A percentile compares a stretch with the other conserved stretches of the same genome.
These are phyloP conservation scores for Ploettnerulaceae sp. DNA, from an alignment of 2,329 filamentous ascomycete species.

Conservation along the genomic window DNA sequence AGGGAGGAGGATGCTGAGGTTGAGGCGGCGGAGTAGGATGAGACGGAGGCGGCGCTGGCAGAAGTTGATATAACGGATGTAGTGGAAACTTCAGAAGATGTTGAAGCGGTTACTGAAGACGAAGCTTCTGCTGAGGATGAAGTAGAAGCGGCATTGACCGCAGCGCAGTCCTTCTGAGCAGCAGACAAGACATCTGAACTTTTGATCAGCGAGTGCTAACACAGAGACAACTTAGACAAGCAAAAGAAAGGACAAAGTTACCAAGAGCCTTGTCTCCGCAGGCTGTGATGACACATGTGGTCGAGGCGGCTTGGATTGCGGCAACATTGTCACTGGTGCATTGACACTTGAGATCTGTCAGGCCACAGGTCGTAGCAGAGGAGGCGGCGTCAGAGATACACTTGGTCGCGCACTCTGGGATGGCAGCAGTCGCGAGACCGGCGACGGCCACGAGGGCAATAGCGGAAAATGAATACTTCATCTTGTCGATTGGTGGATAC, in stretches of 20 bases:
- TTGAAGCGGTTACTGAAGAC: no score
- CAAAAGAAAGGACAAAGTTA: constrained; percentile 6
- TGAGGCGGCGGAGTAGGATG: not conserved
- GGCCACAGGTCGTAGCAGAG: constrained; percentile 19
- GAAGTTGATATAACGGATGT: not conserved
- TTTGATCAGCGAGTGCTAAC: not conserved
- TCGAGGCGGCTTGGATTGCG: constrained; percentile 22
- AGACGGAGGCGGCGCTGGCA: not conserved
- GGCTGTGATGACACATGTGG: constrained; percentile 20
- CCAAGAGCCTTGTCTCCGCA: constrained; percentile 20
- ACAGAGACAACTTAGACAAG: not conserved
- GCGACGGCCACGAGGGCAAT: constrained; percentile 18
- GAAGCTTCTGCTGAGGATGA: no score
- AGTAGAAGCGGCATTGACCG: not conserved
- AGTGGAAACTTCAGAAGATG: no score
- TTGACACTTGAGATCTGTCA: constrained; percentile 22
- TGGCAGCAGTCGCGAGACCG: constrained; percentile 13
- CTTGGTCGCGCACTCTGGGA: constrained; percentile 23
- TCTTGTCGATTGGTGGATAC: constrained; percentile 12
- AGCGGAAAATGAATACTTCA: constrained; percentile 23
- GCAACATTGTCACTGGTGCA: constrained; percentile 18
- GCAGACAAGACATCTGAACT: constrained; percentile 13
- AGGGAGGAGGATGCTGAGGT: no score
- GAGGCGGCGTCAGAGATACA: constrained; percentile 24
- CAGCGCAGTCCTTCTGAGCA: constrained; percentile 12